Percentiles rank a stretch among this genome's conserved stretches.
phyloP scores from a whole-genome alignment of 2,329 filamentous ascomycete species.

The Aspergillus flavus region DNA sequence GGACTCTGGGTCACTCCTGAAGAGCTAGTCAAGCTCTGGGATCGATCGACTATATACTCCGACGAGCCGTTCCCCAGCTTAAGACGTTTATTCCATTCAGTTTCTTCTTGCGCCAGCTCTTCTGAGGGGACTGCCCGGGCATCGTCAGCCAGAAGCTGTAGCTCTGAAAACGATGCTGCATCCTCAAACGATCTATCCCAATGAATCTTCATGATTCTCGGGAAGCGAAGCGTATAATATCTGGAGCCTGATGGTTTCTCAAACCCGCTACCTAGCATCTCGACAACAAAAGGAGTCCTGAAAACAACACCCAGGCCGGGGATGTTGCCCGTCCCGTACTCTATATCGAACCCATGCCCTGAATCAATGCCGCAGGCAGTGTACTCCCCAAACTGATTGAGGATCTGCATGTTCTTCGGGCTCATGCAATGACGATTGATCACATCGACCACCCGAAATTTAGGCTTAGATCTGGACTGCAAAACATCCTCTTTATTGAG shows the following conservation, averaged over 20 bases:
- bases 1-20: conserved; percentile 7
- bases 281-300: conserved; percentile 72
- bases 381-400: conserved; percentile 55
- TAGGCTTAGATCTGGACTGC: conserved; percentile 54
- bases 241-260: conserved; percentile 69
- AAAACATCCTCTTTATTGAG: conserved; percentile 65
- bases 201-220: conserved; percentile 75
- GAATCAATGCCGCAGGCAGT: conserved; percentile 39
- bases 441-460: conserved; percentile 68
- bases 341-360: conserved; percentile 46
- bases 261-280: conserved; percentile 78
- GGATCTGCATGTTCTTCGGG: conserved; percentile 52
- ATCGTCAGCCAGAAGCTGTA: conserved; percentile 67
- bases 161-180: conserved; percentile 67
- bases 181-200: conserved; percentile 72
- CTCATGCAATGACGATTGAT: conserved; percentile 56
- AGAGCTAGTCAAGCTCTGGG: conserved; percentile 27
- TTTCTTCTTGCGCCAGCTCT: conserved; percentile 63
- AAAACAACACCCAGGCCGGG: conserved; percentile 57
- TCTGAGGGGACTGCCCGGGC: conserved; percentile 54
- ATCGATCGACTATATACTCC: conserved; percentile 29
- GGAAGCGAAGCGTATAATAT: conserved; percentile 77
- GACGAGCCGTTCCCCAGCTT: conserved; percentile 52
- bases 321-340: conserved; percentile 46
- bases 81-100: conserved; percentile 64